Evolutionary conservation across 441 rosid genomes (phyloP).

Genomic region (Croton laevigatus): DNA sequence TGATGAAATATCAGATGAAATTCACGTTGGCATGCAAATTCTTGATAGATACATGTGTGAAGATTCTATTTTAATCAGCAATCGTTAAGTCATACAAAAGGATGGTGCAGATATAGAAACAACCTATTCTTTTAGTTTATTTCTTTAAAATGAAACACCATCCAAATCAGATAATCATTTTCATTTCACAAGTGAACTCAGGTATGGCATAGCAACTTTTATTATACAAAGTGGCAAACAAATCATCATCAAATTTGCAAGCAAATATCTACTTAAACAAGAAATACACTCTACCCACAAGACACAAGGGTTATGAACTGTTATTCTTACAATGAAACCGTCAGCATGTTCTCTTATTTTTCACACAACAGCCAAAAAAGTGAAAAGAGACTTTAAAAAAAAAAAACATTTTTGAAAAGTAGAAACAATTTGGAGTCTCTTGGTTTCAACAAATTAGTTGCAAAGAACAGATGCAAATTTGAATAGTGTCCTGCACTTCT

Average conservation of each 20-base stretch:
- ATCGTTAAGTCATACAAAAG: background rate
- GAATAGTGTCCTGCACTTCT: background rate
- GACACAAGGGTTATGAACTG: background rate
- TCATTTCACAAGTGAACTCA: background rate
- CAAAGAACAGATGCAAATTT: background rate
- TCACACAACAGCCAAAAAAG: background rate
- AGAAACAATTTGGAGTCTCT: background rate
- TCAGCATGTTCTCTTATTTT: background rate
- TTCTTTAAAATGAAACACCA: background rate
- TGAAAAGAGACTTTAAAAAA: background rate
- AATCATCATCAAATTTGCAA: background rate
- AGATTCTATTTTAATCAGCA: background rate
- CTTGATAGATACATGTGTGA: background rate
- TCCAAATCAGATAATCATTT: background rate
- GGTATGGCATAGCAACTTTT: background rate
- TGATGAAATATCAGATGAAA: background rate
- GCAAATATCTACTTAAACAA: background rate
- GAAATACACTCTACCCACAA: background rate
- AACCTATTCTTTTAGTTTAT: background rate
- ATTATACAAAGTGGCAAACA: background rate
- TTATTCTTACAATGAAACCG: background rate
- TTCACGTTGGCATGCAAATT: background rate
- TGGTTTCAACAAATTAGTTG: slow-evolving; percentile 3
- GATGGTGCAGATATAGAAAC: background rate
- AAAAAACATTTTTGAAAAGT: background rate